Conservation (phyloP, 768 basidiomycete species). For the Gloeophyllum trabeum region DNA sequence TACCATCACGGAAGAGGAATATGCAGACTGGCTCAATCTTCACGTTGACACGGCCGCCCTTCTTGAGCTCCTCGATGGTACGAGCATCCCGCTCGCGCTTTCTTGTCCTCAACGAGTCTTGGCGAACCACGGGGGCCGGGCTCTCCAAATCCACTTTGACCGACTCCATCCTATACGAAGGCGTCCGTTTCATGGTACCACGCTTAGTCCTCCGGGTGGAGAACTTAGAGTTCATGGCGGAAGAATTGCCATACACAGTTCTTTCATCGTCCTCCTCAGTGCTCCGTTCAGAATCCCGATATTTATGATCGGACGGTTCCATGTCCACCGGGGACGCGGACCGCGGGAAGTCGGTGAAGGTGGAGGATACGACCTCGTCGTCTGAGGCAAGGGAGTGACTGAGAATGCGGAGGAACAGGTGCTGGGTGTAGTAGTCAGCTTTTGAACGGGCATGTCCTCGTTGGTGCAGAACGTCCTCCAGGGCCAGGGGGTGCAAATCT, state of each 20-base stretch:
- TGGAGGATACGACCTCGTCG: slow-evolving; percentile 8
- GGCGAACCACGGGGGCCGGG: neutral
- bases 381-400: slow-evolving; percentile 39
- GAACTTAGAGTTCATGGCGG: slow-evolving; percentile 1
- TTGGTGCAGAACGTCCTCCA: slow-evolving; percentile 59
- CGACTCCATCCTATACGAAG: too few species aligned
- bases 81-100: slow-evolving; percentile 16
- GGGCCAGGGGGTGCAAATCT: slow-evolving; percentile 62
- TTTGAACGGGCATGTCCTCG: slow-evolving; percentile 48
- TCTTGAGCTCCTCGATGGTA: slow-evolving; percentile 27
- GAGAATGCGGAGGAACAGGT: slow-evolving; percentile 61
- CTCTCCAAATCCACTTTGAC: too few species aligned
- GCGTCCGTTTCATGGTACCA: too few species aligned
- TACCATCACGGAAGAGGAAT: slow-evolving; percentile 57
- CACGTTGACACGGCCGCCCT: slow-evolving; percentile 48
- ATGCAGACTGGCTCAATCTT: slow-evolving; percentile 54
- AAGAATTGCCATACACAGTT: slow-evolving; percentile 10
- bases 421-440: slow-evolving; percentile 57
- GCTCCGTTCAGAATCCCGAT: slow-evolving; percentile 12
- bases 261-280: slow-evolving; percentile 16
- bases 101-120: too few species aligned
- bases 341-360: slow-evolving; percentile 19
- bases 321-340: slow-evolving; percentile 20
- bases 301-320: slow-evolving; percentile 9
- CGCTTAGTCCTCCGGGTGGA: slow-evolving; percentile 13